Percentiles rank a stretch among this genome's conserved stretches.
These are phyloP conservation scores for Paragyromitra xinjiangensis DNA, from an alignment of 495 filamentous ascomycete genomes.

Conservation along the genomic window DNA sequence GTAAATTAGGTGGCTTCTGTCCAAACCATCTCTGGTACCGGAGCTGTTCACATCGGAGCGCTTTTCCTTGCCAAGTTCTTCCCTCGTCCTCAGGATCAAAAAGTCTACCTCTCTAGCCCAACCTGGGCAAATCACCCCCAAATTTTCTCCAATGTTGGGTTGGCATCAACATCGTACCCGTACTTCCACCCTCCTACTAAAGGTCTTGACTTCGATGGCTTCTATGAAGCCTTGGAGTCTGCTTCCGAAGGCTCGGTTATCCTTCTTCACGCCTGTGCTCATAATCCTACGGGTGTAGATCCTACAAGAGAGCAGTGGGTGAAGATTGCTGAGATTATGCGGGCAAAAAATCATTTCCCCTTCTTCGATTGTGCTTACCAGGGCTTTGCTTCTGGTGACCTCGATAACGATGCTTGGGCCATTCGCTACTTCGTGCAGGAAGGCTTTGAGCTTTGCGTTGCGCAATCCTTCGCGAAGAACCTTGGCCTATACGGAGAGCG, in stretches of 20 bases:
- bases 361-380: conserved; percentile 99
- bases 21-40: conserved; percentile 91
- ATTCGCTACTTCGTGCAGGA: conserved; percentile 92
- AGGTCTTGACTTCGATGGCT: conserved; percentile 89
- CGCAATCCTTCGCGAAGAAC: conserved; percentile 98
- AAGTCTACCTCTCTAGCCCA: conserved; percentile 87
- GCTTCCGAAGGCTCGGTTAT: conserved; percentile 84
- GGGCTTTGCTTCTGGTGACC: conserved; percentile 93
- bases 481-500: conserved; percentile 97
- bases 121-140: conserved; percentile 99
- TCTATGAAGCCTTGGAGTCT: conserved; percentile 71
- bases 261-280: conserved; percentile 94
- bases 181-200: conserved; percentile 89
- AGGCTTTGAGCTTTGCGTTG: conserved; percentile 94
- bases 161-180: conserved; percentile 83
- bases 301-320: conserved; percentile 95
- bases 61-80: conserved; percentile 85
- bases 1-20: conserved; percentile 65
- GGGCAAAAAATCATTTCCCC: conserved; percentile 83
- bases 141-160: conserved; percentile 91
- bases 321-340: conserved; percentile 79
- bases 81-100: conserved; percentile 66
- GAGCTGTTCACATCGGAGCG: conserved; percentile 86
- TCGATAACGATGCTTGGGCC: conserved; percentile 84
- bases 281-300: conserved; percentile 98